Evolutionary conservation across 345 rosid genomes (phyloP), one percentile per base, ranked within the genome.

Genomic region (Corchorus olitorius): DNA sequence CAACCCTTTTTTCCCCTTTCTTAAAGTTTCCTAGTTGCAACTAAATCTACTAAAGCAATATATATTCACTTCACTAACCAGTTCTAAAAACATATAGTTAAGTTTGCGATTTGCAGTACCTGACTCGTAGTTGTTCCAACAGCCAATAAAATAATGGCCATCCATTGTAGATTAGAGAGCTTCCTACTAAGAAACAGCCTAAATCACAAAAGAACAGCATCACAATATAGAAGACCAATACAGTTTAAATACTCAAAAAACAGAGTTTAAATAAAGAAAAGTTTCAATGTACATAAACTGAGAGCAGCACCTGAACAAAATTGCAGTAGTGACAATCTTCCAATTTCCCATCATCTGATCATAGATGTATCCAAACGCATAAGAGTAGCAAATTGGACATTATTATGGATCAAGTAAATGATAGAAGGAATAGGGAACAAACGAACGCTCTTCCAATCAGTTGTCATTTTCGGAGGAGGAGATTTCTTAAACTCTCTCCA

Each of bases 341-440:
- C 94, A 80, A 86, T 97, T 97, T 6, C 99, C 98, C 98, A 97
- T 92, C 41, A 97, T 97, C 87, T 97, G 98, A 81, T 97, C 1
- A 97, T 97, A 49, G 99, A 94, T 3, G 97, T 88, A 79, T 97
- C 97, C 33, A 97, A 88, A 79, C 91, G 94, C 34, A 88, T 94
- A 77, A 94, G 80, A 1, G 99, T 97, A 75, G 97, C 97, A 78
- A 94, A 97, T 77, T 97, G 99, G 33, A 94, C 98, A 75, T 94
- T 94, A 83, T 96, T 96, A 70, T 97, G 98, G 53, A 97, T 82
- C 45, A 97, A 84, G 75, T 94, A 97, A 27, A 94, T 93, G 75
- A 96, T 73, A 6, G 99, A 94, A 8, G 98, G 98, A 67, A 94
- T 92, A 6, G 94, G 94, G 80, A 82, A 97, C 77, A 94, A 81